phyloP scores from a whole-genome alignment of 1,284 basidiomycete species.

The Lentinus polychrous region DNA sequence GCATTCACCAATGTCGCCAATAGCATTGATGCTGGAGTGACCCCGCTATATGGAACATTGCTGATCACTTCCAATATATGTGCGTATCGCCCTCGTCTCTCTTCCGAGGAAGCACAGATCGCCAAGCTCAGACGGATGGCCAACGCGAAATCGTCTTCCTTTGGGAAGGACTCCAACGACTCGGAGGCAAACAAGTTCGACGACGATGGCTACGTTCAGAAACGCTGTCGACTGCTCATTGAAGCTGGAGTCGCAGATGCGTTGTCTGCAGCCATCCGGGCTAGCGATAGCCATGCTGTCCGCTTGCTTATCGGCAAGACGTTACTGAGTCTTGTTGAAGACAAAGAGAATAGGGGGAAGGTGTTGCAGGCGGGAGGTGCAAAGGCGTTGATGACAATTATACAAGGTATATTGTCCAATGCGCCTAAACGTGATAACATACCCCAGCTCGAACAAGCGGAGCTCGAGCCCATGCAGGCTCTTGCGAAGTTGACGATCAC shows the following conservation, averaged over 20 bases:
- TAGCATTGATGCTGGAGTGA: slow-evolving; percentile 30
- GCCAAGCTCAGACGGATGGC: slow-evolving; percentile 73
- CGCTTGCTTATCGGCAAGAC: slow-evolving; percentile 46
- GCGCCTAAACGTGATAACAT: slow-evolving; percentile 17
- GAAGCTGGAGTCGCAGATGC: slow-evolving; percentile 57
- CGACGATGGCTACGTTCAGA: slow-evolving; percentile 56
- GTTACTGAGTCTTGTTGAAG: slow-evolving; percentile 69
- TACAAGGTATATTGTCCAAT: slow-evolving; percentile 30
- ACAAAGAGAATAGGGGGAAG: slow-evolving; percentile 68
- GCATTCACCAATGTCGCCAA: slow-evolving; percentile 17
- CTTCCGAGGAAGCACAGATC: slow-evolving; percentile 76
- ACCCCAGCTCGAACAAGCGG: slow-evolving; percentile 34
- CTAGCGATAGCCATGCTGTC: slow-evolving; percentile 50
- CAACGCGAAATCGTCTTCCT: slow-evolving; percentile 28
- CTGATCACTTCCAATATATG: slow-evolving; percentile 72
- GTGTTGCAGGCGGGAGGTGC: slow-evolving; percentile 83
- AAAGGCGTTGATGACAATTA: slow-evolving; percentile 62
- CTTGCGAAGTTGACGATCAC: slow-evolving; percentile 92
- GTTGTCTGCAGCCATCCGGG: slow-evolving; percentile 49
- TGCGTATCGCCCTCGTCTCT: slow-evolving; percentile 60
- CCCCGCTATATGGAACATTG: slow-evolving; percentile 71
- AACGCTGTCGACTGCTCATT: slow-evolving; percentile 50
- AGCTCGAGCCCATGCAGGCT: slow-evolving; percentile 76
- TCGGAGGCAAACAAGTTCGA: slow-evolving; percentile 34
- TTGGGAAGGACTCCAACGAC: slow-evolving; percentile 25